Evolutionary conservation across 139 green algal species (phyloP), one percentile per base, ranked within the genome.

Genomic region (Ulvella scutata): DNA sequence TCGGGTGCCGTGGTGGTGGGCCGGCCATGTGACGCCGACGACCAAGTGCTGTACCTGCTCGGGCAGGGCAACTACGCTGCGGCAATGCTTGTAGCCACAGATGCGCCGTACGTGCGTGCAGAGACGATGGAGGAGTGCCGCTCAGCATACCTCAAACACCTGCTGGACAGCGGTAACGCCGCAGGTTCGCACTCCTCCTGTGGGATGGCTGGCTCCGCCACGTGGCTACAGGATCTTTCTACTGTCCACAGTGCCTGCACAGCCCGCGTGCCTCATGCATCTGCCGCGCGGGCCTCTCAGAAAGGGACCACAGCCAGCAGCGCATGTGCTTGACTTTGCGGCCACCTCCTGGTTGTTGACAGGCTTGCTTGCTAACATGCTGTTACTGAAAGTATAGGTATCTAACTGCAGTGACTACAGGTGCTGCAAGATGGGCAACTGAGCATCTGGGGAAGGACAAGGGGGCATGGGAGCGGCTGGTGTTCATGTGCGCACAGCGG

Each of bases 31-130:
- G 91, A 96, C 59, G 78, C 79, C 2, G 79, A 87, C 60, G 91
- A 97, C 81, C 84, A 89, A 3, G 77, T 97, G 38, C 43, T 37
- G 0, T 97, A 93, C 93, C 81, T 97, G 43, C 74, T 90, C 59
- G 77, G 85, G 62, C 85, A 84, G 31, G 37, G 77, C 10, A 79
- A 80, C 4, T 92, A 87, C 75, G 74, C 84, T 33, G 82, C 90
- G 43, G 92, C 92, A n/a, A 82, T 97, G 62, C 40, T 38, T 2
- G 75, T 90, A 21, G 85, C 84, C 23, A 86, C 91, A 61, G 77
- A 40, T 4, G 85, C 89, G 37, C 61, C 74, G 3, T 73, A 74
- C 17, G 62, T 90, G 43, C 72, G 31, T 7, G 35, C 43, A 1
- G 72, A 74, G 21, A 83, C 72, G 21, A 83, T 79, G 62, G 76